Conservation (phyloP, 2,329 filamentous ascomycete species). For the Hymenoscyphus albidus region DNA sequence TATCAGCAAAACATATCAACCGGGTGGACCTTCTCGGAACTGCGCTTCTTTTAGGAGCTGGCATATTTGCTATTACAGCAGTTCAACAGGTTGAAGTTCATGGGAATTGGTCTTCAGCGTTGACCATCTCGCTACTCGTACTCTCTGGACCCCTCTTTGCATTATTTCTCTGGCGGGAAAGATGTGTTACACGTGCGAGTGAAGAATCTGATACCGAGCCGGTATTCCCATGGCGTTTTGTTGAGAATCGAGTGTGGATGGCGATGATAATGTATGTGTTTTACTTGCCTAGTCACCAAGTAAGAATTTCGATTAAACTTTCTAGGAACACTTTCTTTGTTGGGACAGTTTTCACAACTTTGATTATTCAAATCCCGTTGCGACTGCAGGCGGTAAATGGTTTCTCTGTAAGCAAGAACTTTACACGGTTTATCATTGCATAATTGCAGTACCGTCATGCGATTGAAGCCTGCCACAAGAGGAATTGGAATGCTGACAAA, state of each 20-base stretch:
- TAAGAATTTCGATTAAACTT: neutral
- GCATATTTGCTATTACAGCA: neutral
- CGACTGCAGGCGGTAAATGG: neutral
- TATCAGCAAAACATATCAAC: neutral
- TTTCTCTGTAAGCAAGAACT: neutral
- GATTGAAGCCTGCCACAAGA: no score
- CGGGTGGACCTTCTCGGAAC: neutral
- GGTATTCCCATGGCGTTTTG: slow-evolving; percentile 1
- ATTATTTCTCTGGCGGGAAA: neutral
- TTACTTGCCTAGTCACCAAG: no score
- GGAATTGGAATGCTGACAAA: no score
- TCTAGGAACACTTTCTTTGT: neutral
- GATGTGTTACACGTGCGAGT: neutral
- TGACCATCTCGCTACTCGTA: neutral
- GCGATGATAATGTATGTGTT: neutral
- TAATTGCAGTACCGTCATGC: neutral
- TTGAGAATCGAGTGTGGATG: neutral
- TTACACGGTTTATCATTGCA: neutral
- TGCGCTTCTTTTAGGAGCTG: neutral
- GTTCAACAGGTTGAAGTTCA: neutral
- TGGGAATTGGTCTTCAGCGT: neutral
- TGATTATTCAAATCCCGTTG: neutral
- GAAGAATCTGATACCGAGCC: neutral
- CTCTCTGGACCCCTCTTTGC: neutral
- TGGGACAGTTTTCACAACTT: neutral